Conservation (phyloP, 1,284 basidiomycete genomes). For the Malassezia equina region DNA sequence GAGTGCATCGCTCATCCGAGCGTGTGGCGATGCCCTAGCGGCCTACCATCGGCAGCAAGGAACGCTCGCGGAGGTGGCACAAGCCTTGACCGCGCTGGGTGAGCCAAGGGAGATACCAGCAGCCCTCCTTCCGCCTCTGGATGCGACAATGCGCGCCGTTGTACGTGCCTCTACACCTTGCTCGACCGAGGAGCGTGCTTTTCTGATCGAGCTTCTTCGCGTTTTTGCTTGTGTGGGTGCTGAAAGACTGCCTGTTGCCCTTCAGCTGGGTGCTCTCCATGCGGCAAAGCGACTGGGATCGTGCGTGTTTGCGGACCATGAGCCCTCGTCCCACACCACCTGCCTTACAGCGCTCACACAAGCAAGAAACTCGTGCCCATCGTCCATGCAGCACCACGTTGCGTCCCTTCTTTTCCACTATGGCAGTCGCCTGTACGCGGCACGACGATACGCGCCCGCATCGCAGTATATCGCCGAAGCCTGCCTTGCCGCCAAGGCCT, state of each 20-base stretch:
- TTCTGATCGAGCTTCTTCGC: background rate
- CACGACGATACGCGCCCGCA: constrained; percentile 29
- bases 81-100: background rate
- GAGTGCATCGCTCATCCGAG: background rate
- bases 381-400: constrained; percentile 22
- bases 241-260: background rate
- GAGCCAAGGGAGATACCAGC: background rate
- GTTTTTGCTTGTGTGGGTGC: background rate
- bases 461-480: constrained; percentile 25
- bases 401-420: constrained; percentile 47
- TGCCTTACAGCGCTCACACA: background rate
- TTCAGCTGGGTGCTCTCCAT: background rate
- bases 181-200: background rate
- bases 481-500: background rate
- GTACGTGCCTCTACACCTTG: background rate
- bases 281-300: background rate
- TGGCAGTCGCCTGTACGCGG: constrained; percentile 48
- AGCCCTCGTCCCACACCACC: background rate
- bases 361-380: background rate
- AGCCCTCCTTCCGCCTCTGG: background rate
- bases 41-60: background rate
- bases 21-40: background rate
- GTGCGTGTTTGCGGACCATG: background rate
- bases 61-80: background rate
- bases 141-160: background rate